Conservation (phyloP, 352 stramenopile genomes). For the Aphanomyces stellatus region DNA sequence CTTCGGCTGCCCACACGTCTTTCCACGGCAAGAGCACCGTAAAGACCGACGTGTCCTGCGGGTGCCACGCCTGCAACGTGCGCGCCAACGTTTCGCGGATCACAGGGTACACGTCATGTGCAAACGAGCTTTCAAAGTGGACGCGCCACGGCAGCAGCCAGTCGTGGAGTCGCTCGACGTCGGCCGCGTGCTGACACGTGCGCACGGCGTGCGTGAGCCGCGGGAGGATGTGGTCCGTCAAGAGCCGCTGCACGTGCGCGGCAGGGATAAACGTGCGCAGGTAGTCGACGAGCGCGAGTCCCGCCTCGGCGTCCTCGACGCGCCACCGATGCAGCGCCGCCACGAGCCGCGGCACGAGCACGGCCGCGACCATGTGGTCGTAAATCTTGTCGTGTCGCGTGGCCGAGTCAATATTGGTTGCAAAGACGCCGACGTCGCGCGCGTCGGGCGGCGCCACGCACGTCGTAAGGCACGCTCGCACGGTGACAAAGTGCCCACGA, state of each 20-base stretch:
- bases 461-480: background rate
- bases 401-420: background rate
- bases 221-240: slow-evolving; percentile 54
- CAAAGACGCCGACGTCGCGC: background rate
- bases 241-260: slow-evolving; percentile 42
- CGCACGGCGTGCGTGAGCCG: slow-evolving; percentile 64
- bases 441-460: background rate
- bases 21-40: slow-evolving; percentile 59
- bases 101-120: slow-evolving; percentile 54
- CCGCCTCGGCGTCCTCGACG: background rate
- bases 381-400: slow-evolving; percentile 17
- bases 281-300: background rate
- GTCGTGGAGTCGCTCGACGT: slow-evolving; percentile 54
- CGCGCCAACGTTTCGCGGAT: slow-evolving; percentile 53
- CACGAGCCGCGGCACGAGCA: background rate
- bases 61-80: slow-evolving; percentile 72
- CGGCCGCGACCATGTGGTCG: background rate
- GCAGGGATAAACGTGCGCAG: background rate
- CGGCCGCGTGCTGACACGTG: slow-evolving; percentile 39
- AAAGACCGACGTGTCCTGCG: slow-evolving; percentile 57
- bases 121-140: slow-evolving; percentile 29
- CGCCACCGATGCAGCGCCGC: slow-evolving; percentile 13
- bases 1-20: slow-evolving; percentile 57
- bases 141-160: slow-evolving; percentile 68
- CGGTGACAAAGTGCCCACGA: background rate